phyloP scores from a whole-genome alignment of 768 basidiomycete genomes.

The Phallus indusiatus region DNA sequence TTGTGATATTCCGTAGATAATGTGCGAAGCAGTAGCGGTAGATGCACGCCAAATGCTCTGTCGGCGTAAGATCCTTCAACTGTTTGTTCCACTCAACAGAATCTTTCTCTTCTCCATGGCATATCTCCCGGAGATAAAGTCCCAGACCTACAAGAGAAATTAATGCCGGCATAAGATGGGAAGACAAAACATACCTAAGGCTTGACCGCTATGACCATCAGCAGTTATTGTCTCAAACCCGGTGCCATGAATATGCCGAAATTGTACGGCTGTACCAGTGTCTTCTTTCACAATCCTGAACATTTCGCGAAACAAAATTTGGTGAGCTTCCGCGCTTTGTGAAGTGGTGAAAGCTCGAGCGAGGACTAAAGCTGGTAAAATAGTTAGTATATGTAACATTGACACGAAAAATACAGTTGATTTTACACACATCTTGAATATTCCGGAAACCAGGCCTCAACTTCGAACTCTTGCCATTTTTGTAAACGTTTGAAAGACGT shows the following conservation, averaged over 20 bases:
- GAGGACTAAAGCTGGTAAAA: slow-evolving; percentile 14
- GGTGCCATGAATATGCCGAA: slow-evolving; percentile 17
- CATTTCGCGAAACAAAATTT: slow-evolving; percentile 16
- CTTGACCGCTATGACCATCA: slow-evolving; percentile 20
- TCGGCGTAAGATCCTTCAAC: slow-evolving; percentile 16
- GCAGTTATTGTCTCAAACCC: slow-evolving; percentile 16
- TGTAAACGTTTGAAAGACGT: slow-evolving; percentile 15
- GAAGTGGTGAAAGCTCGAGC: slow-evolving; percentile 21
- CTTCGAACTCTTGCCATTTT: slow-evolving; percentile 16
- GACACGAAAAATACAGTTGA: background rate
- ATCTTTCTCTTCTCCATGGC: slow-evolving; percentile 8
- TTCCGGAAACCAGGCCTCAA: slow-evolving; percentile 13
- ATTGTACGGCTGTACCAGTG: slow-evolving; percentile 14
- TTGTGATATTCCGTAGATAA: slow-evolving; percentile 15
- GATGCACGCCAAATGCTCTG: slow-evolving; percentile 20
- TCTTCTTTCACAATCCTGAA: slow-evolving; percentile 14
- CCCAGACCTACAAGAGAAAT: slow-evolving; percentile 14
- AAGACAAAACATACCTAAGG: background rate
- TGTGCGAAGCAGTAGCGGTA: slow-evolving; percentile 19
- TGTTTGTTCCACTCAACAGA: background rate
- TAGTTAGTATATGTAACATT: too few species aligned
- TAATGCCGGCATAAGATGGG: too few species aligned
- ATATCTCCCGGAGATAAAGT: slow-evolving; percentile 9
- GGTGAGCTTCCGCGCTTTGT: slow-evolving; percentile 19
- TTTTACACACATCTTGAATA: slow-evolving; percentile 10